Conservation (phyloP, 495 filamentous ascomycete genomes). For the Stereocaulon alpinum region DNA sequence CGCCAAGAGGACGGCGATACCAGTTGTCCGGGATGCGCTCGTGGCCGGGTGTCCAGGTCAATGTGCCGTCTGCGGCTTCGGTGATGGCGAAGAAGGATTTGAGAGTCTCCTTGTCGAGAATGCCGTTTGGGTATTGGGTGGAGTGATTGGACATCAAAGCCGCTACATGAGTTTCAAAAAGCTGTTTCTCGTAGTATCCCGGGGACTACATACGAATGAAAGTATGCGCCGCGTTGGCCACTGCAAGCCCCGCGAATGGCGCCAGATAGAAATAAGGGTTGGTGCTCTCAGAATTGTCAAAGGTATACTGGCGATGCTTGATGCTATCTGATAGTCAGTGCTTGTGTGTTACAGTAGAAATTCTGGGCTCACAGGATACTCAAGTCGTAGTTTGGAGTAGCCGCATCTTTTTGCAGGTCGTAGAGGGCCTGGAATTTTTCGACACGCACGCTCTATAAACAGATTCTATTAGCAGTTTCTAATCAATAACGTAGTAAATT, state of each 20-base stretch:
- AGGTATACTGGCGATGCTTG: slow-evolving; percentile 17
- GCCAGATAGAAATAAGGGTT: slow-evolving; percentile 46
- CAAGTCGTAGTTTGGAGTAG: slow-evolving; percentile 16
- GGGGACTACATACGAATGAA: slow-evolving; percentile 30
- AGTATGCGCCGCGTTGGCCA: slow-evolving; percentile 38
- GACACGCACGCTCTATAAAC: neutral
- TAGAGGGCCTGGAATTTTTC: slow-evolving; percentile 15
- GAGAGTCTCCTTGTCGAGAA: slow-evolving; percentile 30
- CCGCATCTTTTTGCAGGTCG: slow-evolving; percentile 8
- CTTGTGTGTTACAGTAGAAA: no score
- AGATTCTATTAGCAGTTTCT: no score
- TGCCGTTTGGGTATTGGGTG: slow-evolving; percentile 22
- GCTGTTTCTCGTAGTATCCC: neutral
- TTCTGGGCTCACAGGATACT: slow-evolving; percentile 7
- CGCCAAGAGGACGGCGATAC: slow-evolving; percentile 23
- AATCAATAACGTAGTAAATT: neutral
- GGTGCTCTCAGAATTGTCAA: slow-evolving; percentile 36
- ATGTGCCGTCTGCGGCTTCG: slow-evolving; percentile 24
- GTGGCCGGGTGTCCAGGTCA: slow-evolving; percentile 37
- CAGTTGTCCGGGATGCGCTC: slow-evolving; percentile 51
- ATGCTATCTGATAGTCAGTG: neutral
- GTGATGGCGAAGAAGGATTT: slow-evolving; percentile 41
- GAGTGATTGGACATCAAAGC: slow-evolving; percentile 26
- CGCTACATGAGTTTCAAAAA: neutral
- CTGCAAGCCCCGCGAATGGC: slow-evolving; percentile 37